Conservation (phyloP, 345 rosid species). For the Noccaea caerulescens region DNA sequence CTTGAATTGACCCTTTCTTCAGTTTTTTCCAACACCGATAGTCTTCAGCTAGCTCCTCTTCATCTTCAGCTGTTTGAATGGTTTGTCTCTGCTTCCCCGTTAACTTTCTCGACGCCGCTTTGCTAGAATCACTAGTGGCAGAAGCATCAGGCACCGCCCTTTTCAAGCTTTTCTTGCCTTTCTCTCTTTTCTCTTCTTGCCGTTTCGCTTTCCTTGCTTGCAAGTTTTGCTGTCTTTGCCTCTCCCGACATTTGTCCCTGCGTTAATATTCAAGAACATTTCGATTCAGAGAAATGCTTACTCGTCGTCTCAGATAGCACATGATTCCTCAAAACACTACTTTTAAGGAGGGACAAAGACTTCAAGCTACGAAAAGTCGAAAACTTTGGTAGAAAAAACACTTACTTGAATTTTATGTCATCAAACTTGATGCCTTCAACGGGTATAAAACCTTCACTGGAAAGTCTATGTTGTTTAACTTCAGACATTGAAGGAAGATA, state of each 20-base stretch:
- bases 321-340: conserved; percentile 6
- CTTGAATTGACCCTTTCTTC: conserved; percentile 73
- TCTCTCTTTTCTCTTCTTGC: conserved; percentile 51
- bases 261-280: conserved; percentile 22
- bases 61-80: conserved; percentile 73
- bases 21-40: conserved; percentile 69
- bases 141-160: conserved; percentile 35
- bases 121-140: background rate
- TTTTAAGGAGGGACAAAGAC: background rate
- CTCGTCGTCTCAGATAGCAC: conserved; percentile 2
- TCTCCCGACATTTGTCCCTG: conserved; percentile 87
- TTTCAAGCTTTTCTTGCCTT: conserved; percentile 48
- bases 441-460: conserved; percentile 70
- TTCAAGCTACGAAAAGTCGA: background rate
- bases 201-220: conserved; percentile 59
- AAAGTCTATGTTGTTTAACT: conserved; percentile 78
- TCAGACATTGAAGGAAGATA: conserved; percentile 90
- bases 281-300: background rate
- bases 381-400: background rate
- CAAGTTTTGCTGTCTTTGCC: conserved; percentile 74
- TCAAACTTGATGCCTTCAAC: conserved; percentile 67
- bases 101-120: conserved; percentile 53
- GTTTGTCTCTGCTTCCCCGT: conserved; percentile 89
- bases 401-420: conserved; percentile 76
- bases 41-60: conserved; percentile 65